phyloP scores from a whole-genome alignment of 768 basidiomycete genomes.

The Hericium rajendrae region DNA sequence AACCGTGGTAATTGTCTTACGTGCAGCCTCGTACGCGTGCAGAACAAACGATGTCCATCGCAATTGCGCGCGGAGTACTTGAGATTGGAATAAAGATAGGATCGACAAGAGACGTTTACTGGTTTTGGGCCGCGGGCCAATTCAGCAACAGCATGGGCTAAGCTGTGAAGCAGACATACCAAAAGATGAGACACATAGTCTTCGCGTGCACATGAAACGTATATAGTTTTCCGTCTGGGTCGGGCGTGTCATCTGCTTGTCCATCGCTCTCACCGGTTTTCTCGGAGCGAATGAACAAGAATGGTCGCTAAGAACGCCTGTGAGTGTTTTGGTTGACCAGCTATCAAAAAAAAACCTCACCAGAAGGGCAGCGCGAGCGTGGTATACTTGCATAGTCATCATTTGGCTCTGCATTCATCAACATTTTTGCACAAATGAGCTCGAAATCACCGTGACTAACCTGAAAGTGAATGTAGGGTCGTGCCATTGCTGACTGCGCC shows the following conservation, averaged over 20 bases:
- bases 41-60: slow-evolving; percentile 9
- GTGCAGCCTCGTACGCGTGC: slow-evolving; percentile 10
- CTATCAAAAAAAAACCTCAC: slow-evolving; percentile 2
- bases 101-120: slow-evolving; percentile 15
- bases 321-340: not conserved
- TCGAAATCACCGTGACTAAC: not conserved
- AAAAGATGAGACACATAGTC: slow-evolving; percentile 9
- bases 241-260: slow-evolving; percentile 2
- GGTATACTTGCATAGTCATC: slow-evolving; percentile 5
- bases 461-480: slow-evolving; percentile 13
- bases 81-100: slow-evolving; percentile 6
- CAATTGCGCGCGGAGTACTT: not conserved
- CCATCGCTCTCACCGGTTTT: slow-evolving; percentile 1
- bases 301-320: slow-evolving; percentile 8
- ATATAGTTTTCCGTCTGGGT: slow-evolving; percentile 7
- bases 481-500: slow-evolving; percentile 8
- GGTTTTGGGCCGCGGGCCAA: too few relatives aligned
- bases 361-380: slow-evolving; percentile 8
- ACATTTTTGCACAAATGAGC: not conserved
- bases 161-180: slow-evolving; percentile 1
- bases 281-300: slow-evolving; percentile 11
- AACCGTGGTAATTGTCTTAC: slow-evolving; percentile 16
- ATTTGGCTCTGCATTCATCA: slow-evolving; percentile 6
- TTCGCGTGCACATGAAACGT: slow-evolving; percentile 9
- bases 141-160: not conserved